Base-by-base conservation (phyloP, 1,284 basidiomycete species). In the Porogramme epimiltina region DNA sequence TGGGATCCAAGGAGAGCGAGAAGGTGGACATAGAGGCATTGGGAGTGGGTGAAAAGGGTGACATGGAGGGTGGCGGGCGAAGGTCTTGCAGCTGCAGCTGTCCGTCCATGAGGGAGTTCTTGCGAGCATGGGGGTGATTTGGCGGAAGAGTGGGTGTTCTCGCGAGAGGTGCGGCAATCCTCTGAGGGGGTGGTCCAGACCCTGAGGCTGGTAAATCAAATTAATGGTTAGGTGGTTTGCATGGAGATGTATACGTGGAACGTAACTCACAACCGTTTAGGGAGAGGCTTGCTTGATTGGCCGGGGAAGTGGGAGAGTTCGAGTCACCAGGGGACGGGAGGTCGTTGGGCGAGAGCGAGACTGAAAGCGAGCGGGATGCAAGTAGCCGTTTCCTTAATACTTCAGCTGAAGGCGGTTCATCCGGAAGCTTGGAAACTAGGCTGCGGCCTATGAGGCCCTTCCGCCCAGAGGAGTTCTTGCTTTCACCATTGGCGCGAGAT, bases 101-200 rank as follows among this genome's bases (percentile, higher is more conserved):
- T 2, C 77, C 80, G 58, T 87, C 85, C 15, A 83, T 51, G 3
- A 89, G 68, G 16, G 87, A 91, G 23, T 81, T 74, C 66, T 91
- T 91, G 36, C 89, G 81, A 0, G 86, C 89, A 58, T 91, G 89
- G 0, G 89, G 89, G 61, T 91, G 89, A 36, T 81, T 76, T 2
- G 80, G 71, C 1, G 82, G 71, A 23, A 85, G 73, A 13, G 77
- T 64, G 40, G 81, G 73, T 4, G 79, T 76, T 20, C 83, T 78
- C 16, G 77, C 68, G 22, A 84, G 66, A 15, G 80, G 73, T 1
- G 81, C 79, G n/a, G 77, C 67, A 61, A 66, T 60, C 4, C 60
- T 66, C 8, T 65, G 62, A 3, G 70, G 63, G 10, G 66, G 57
- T 10, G 64, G 61, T 23, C 60, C 66, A 57, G 52, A 26, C 11